A percentile compares a stretch with the other conserved stretches of the same genome.
phyloP scores from a whole-genome alignment of 2,329 filamentous ascomycete species.

The Fusarium liriodendri region DNA sequence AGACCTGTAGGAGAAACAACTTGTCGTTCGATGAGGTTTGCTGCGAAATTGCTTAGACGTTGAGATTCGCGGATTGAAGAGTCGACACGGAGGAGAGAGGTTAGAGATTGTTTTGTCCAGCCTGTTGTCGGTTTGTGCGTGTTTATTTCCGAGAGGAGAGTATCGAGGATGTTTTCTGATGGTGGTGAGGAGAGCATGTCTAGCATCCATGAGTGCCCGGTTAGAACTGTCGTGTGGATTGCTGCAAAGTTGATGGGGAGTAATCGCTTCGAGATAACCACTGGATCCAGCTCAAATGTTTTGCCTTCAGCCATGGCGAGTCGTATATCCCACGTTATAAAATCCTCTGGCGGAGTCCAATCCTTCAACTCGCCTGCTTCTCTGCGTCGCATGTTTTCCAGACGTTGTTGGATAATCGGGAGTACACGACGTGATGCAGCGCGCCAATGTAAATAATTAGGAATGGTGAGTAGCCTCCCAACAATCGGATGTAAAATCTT shows the following conservation, averaged over 20 bases:
- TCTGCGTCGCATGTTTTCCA: slow-evolving; percentile 58
- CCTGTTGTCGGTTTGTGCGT: slow-evolving; percentile 41
- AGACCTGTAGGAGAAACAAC: slow-evolving; percentile 58
- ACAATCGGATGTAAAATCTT: slow-evolving; percentile 61
- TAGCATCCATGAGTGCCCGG: slow-evolving; percentile 59
- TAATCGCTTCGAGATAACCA: slow-evolving; percentile 61
- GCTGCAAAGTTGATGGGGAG: slow-evolving; percentile 69
- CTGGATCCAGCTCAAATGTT: slow-evolving; percentile 56
- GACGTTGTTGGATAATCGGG: slow-evolving; percentile 62
- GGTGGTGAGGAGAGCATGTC: slow-evolving; percentile 58
- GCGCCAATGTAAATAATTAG: slow-evolving; percentile 61
- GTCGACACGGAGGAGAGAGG: slow-evolving; percentile 58
- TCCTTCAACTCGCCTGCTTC: slow-evolving; percentile 51
- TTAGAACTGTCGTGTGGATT: slow-evolving; percentile 68
- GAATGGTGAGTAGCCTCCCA: slow-evolving; percentile 56
- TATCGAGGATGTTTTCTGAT: slow-evolving; percentile 48
- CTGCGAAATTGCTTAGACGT: slow-evolving; percentile 59
- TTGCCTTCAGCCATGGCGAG: slow-evolving; percentile 59
- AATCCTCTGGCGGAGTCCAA: slow-evolving; percentile 64
- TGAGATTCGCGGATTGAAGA: slow-evolving; percentile 66
- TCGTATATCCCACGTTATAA: slow-evolving; percentile 67
- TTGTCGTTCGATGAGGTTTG: slow-evolving; percentile 59
- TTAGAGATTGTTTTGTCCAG: slow-evolving; percentile 61
- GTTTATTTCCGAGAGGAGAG: slow-evolving; percentile 57
- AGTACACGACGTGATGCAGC: slow-evolving; percentile 54